Conservation (phyloP, 192 early-diverging fungal genomes). For the Coemansia aciculifera region DNA sequence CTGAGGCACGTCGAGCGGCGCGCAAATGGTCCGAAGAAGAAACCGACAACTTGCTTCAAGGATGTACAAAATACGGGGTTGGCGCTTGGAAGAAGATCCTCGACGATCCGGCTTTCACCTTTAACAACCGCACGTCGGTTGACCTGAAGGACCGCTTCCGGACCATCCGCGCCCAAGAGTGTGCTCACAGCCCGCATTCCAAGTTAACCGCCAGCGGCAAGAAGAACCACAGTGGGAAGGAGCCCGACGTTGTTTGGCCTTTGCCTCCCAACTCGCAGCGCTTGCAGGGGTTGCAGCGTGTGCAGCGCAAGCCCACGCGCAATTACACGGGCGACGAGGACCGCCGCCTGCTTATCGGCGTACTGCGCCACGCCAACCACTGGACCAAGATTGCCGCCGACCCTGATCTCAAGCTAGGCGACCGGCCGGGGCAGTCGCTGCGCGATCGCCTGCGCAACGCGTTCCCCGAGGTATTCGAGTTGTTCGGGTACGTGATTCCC, state of each 20-base stretch:
- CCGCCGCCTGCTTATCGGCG: slow-evolving; percentile 44
- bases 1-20: slow-evolving; percentile 40
- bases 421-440: slow-evolving; percentile 54
- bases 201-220: slow-evolving; percentile 11
- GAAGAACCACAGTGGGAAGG: slow-evolving; percentile 20
- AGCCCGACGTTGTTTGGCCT: slow-evolving; percentile 56
- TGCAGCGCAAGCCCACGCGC: slow-evolving; percentile 55
- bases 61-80: slow-evolving; percentile 51
- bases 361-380: slow-evolving; percentile 49
- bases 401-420: slow-evolving; percentile 38
- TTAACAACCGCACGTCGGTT: slow-evolving; percentile 54
- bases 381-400: slow-evolving; percentile 56
- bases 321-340: slow-evolving; percentile 55
- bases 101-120: slow-evolving; percentile 43
- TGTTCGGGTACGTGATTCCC: slow-evolving; percentile 54
- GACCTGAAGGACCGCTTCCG: slow-evolving; percentile 56
- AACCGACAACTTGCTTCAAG: slow-evolving; percentile 41
- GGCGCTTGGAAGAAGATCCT: slow-evolving; percentile 57
- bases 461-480: slow-evolving; percentile 54
- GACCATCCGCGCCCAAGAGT: slow-evolving; percentile 54
- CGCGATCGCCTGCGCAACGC: slow-evolving; percentile 55
- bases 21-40: slow-evolving; percentile 55
- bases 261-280: slow-evolving; percentile 54
- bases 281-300: slow-evolving; percentile 49
- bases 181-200: slow-evolving; percentile 38